Percentiles rank a stretch among this genome's conserved stretches.
Evolutionary conservation across 495 filamentous ascomycete species (phyloP).

Genomic region (Penicillium maclennaniae): DNA sequence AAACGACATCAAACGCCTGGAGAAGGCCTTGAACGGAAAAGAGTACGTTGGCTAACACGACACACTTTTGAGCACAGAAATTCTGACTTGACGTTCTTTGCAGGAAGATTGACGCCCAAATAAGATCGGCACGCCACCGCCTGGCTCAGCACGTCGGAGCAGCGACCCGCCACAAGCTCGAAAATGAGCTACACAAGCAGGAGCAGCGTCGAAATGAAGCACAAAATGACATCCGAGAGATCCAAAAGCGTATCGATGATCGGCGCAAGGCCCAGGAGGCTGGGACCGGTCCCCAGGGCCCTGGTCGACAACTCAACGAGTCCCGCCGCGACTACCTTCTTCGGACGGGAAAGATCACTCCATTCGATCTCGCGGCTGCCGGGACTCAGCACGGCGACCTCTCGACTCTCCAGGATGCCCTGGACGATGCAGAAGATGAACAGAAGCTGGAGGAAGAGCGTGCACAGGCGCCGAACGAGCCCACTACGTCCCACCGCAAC

Average conservation of each 20-base stretch:
- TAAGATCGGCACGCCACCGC: conserved; percentile 48
- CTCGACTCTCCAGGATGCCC: conserved; percentile 63
- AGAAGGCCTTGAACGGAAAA: conserved; percentile 64
- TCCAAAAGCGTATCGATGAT: conserved; percentile 72
- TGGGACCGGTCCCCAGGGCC: conserved; percentile 36
- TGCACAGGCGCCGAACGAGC: conserved; percentile 34
- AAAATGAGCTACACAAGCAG: conserved; percentile 60
- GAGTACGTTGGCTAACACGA: conserved; percentile 32
- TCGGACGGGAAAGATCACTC: conserved; percentile 94
- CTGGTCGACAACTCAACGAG: conserved; percentile 67
- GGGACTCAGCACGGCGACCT: conserved; percentile 50
- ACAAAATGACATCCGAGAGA: conserved; percentile 65
- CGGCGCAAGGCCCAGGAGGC: conserved; percentile 54
- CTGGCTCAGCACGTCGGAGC: conserved; percentile 46
- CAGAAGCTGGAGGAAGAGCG: conserved; percentile 55
- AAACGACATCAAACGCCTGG: conserved; percentile 78
- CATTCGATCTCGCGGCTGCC: conserved; percentile 71
- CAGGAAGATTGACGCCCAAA: conserved; percentile 46
- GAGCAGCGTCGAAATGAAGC: conserved; percentile 57
- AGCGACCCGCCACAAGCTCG: conserved; percentile 45
- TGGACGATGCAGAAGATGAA: conserved; percentile 72
- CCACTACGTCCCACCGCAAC: conserved; percentile 71
- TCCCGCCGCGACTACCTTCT: conserved; percentile 85
- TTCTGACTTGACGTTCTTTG: conserved; percentile 10
- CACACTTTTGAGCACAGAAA: neutral